Base-by-base conservation (phyloP, 768 basidiomycete species). In the Gloeophyllum trabeum region DNA sequence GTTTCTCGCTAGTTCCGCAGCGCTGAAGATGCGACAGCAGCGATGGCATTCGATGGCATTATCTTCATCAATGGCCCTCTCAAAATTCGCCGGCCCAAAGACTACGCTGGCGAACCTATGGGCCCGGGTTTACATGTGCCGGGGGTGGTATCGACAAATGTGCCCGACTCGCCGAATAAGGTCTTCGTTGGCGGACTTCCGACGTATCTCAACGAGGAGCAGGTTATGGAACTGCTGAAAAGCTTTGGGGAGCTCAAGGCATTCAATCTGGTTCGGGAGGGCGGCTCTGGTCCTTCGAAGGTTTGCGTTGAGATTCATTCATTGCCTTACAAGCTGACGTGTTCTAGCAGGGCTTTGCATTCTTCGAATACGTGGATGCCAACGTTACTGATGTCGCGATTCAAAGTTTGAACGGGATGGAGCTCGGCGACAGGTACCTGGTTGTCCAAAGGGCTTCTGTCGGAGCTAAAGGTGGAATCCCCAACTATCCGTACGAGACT, bases 1-100 rank as follows among this genome's bases (percentile, higher is more conserved):
- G n/a, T n/a, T n/a, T n/a, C n/a, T n/a, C n/a, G n/a, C n/a, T n/a
- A 98, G 94, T 98, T 98, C 73, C 91, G 94, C 44, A 93, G 88
- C 48, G 82, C 92, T 6, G 89, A 97, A 56, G 94, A 98, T 61
- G 92, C 93, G 6, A 93, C 94, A 2, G 79, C 88, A 28, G 96
- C 93, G 2, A 89, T 99, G 82, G 87, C 88, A 10, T 93, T 99
- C 53, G 96, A 99, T 55, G 94, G 93, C 40, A 91, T 93, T 45
- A 89, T 96, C 52, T 97, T 93, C 67, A 76, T 91, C 52, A 93
- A 88, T 48, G 82, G 81, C 5, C 87, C 92, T n/a, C 79, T 99
- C 56, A 93, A 96, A 69, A 91, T 99, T 54, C 88, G 93, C 49
- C 79, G 94, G 52, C 96, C 96, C 28, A 97, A 97, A 60, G 96